Evolutionary conservation across 108 stramenopile species (phyloP), one percentile per base, ranked within the genome.

Genomic region (Cyclostephanos tholiformis): DNA sequence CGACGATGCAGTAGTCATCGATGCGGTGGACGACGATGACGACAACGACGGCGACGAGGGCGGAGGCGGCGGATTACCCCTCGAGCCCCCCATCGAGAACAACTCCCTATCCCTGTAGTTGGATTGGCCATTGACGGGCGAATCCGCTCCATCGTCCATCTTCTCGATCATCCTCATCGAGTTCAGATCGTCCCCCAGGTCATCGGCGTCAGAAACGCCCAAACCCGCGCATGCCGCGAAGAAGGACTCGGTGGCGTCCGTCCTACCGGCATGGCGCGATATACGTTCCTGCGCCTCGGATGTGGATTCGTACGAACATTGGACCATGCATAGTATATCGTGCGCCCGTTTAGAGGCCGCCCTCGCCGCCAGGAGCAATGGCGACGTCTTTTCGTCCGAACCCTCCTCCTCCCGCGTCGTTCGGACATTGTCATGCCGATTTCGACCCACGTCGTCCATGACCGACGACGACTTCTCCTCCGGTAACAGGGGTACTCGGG

Each of bases 241-340:
- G 36, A 78, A 78, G 6, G 70, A 55, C 4, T 59, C 30, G 16
- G 77, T 78, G 22, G 70, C 77, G 62, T 78, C 77, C 23, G 32
- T 16, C 10, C 22, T 57, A 1, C 26, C 56, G 1, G 58, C 71
- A 43, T 62, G 58, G 17, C 27, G 50, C 20, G 6, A 16, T 2
- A 17, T 32, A 4, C 9, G 25, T 0, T 51, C 26, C 25, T 67
- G 57, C 26, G 14, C 46, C 12, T 67, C 13, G 26, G 66, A 60
- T 30, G 72, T 67, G 5, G n/a, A 29, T 19, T 72, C 52, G 41
- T 71, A 72, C n/a, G 48, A 56, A 12, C 11, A 2, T 48, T 51
- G 55, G 0, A 52, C 71, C n/a, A 60, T 38, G 20, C 22, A 60
- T 32, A 65, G 72, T 27, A 78, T 41, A 30, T 78, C 77, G 13